Conservation (phyloP, 2,329 filamentous ascomycete species). For the Monosporascus cannonballus region DNA sequence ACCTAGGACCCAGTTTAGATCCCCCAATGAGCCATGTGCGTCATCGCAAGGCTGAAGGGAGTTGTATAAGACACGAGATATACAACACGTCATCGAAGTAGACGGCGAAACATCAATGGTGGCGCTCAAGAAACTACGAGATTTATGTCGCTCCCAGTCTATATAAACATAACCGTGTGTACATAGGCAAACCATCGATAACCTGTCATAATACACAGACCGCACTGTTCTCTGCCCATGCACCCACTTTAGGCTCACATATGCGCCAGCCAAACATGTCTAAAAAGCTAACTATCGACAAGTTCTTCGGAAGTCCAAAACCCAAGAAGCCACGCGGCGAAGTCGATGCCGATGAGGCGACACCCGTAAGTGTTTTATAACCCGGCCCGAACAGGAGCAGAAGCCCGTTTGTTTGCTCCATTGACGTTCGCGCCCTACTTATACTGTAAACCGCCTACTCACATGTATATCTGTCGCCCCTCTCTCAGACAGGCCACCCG, state of each 20-base stretch:
- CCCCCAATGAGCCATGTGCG: neutral
- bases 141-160: neutral
- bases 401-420: too few species aligned
- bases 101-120: neutral
- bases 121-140: too few species aligned
- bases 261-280: conserved; percentile 22
- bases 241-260: too few species aligned
- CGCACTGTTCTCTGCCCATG: too few species aligned
- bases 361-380: neutral
- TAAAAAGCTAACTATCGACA: conserved; percentile 59
- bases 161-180: neutral
- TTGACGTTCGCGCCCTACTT: too few species aligned
- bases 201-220: neutral
- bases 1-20: neutral
- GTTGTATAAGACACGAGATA: neutral
- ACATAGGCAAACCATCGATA: neutral
- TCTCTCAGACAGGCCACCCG: conserved; percentile 24
- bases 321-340: conserved; percentile 32
- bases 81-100: neutral
- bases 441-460: too few species aligned
- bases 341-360: conserved; percentile 22
- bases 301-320: conserved; percentile 54
- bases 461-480: neutral
- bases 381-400: too few species aligned
- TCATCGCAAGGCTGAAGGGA: neutral